Evolutionary conservation across 2,329 filamentous ascomycete genomes (phyloP), one percentile per base, ranked within the genome.

Genomic region (Myotisia sp.): DNA sequence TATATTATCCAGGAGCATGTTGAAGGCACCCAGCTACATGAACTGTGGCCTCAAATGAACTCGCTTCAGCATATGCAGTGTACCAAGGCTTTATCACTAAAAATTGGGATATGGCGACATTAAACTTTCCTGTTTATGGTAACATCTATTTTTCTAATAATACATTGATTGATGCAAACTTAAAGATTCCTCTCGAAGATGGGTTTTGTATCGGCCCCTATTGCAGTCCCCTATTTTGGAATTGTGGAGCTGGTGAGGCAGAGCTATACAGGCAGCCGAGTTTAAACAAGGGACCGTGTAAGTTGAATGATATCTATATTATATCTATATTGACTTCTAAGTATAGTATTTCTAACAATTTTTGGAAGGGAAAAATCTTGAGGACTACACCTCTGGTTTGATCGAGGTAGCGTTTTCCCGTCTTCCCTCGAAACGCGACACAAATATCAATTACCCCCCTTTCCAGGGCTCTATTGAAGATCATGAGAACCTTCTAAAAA

Each of bases 61-160:
- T 23, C 44, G 3, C 35, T 42, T 26, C 46, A 58, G 33, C 50
- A 55, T 41, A 55, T 58, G 41, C 39, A 42, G 2, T 59, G 52
- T 29, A 51, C 52, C 3, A 44, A 56, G 27, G 32, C 34, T 5
- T 44, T 58, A 16, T 51, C 37, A 26, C 39, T 48, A 9, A 44
- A 40, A 22, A 44, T 58, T 2, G 44, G 41, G 44, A 58, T 23
- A 42, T 58, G 33, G 46, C 47, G 13, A 34, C 47, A 14, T 23
- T 56, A 38, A 36, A 54, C 21, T 60, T 61, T 36, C 55, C 55
- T 13, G 56, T 52, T 0, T 61, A 56, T 44, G 55, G 58, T 1
- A 61, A 53, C 40, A 41, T 60, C 18, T 56, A 55, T 33, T 54
- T 54, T 33, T 29, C 47, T 12, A 42, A 50, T 44, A 42, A 50